These are phyloP conservation scores for Nicotiana sylvestris DNA, from an alignment of 257 asterid species.

Conservation along the genomic window DNA sequence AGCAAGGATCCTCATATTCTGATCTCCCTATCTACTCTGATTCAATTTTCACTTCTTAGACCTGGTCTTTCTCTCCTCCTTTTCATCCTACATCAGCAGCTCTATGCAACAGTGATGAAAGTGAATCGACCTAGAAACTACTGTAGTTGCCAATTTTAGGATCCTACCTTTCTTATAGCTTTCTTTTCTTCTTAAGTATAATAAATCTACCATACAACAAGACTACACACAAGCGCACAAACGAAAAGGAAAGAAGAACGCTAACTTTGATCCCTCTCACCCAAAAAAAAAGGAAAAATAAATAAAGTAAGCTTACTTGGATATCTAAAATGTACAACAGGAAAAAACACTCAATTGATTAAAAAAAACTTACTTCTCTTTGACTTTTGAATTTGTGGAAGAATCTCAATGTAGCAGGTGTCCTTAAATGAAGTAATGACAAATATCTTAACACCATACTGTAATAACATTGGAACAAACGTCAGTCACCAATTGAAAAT, in stretches of 20 bases:
- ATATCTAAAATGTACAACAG: not conserved
- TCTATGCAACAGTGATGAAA: not conserved
- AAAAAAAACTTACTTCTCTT: conserved; percentile 52
- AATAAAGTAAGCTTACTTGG: not conserved
- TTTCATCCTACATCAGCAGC: not conserved
- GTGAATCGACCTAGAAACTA: not conserved
- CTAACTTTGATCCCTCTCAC: not conserved
- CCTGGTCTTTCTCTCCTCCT: not conserved
- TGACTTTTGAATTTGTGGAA: conserved; percentile 68
- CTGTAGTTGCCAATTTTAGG: not conserved
- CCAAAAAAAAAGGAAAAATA: conserved; percentile 3
- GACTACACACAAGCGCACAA: not conserved
- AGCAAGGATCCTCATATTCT: not conserved
- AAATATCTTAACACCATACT: conserved; percentile 83
- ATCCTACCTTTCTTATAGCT: not conserved
- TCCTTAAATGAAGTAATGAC: conserved; percentile 88
- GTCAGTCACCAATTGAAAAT: not conserved
- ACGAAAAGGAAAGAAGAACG: not conserved
- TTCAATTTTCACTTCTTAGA: not conserved
- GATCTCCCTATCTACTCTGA: not conserved
- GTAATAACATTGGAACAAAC: conserved; percentile 11
- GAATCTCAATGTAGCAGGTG: conserved; percentile 89
- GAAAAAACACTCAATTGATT: not conserved
- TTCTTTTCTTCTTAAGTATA: not conserved
- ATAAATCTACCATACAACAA: not conserved